Evolutionary conservation across 2,329 filamentous ascomycete genomes (phyloP), one percentile per base, ranked within the genome.

Genomic region (Incumbomyces lentus): DNA sequence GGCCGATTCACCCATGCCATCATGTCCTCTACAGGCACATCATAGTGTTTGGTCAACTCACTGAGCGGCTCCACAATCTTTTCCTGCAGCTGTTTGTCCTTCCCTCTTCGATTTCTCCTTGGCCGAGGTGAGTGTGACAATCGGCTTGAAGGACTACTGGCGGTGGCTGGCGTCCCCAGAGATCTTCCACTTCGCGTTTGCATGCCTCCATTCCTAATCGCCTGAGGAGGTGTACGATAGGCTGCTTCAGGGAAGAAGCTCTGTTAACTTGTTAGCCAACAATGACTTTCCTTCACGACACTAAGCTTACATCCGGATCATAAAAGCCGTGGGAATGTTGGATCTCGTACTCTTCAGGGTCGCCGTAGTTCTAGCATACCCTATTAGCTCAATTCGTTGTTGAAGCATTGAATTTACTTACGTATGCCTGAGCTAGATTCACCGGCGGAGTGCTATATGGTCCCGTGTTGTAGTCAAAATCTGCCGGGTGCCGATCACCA

Each of bases 1-100:
- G 84, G 71, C 42, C 90, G 77, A 57, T 82, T 79, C 31, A 93
- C 88, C 71, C 84, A 94, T 19, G 73, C 71, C 44, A 82, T 78
- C 68, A 95, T 95, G 63, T 96, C 82, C 42, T 77, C 76, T 40
- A 93, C 71, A 0, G 78, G 74, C 33, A 87, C 72, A 46, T 74
- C 61, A 14, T 71, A 72, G 44, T 82, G 73, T 54, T 73, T 76
- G 4, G 84, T 85, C 53, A 90, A 63, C 51, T 81, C 73, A 58
- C 84, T 89, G 47, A 93, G 69, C 0, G 86, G 83, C 45, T 74
- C 75, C 2, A 74, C 74, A 31, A 90, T 67, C 14, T 44, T 48
- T 10, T 49, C 48, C 12, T 45, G 52, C 18, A 49, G 47, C 38
- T 54, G 55, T 46, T 53, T 52, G 43, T 56, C 45, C 45, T 52